Conservation (phyloP, 768 basidiomycete species). For the Lactifluus subvellereus region DNA sequence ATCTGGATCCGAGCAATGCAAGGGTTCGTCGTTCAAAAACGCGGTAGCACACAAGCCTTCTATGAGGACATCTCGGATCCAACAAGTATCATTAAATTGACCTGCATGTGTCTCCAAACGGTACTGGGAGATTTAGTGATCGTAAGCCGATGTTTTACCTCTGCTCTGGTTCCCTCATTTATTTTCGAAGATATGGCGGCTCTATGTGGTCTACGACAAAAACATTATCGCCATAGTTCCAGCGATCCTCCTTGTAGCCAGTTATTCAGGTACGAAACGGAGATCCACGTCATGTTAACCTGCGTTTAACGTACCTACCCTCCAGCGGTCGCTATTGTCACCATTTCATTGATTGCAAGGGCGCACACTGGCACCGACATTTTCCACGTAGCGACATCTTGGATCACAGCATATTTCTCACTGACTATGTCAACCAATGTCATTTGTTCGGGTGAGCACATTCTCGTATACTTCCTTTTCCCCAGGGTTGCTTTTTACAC, state of each 20-base stretch:
- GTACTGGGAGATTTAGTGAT: neutral
- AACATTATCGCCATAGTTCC: neutral
- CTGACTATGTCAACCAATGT: neutral
- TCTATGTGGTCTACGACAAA: conserved; percentile 6
- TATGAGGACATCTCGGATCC: neutral
- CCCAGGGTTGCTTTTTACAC: neutral
- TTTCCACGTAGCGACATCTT: neutral
- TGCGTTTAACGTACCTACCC: neutral
- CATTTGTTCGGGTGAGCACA: conserved; percentile 1
- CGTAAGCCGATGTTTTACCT: neutral
- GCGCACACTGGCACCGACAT: neutral
- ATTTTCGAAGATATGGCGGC: conserved; percentile 10
- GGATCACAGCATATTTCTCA: conserved; percentile 2
- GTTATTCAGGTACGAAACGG: conserved; percentile 6
- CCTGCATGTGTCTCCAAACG: conserved; percentile 1
- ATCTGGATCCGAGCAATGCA: neutral
- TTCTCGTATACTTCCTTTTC: neutral
- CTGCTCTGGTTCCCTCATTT: neutral
- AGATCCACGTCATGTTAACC: neutral
- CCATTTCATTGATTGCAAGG: neutral
- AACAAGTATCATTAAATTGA: neutral
- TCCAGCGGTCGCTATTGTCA: neutral
- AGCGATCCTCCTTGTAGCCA: neutral
- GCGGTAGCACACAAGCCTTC: neutral
- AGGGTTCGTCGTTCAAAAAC: neutral